Conservation (phyloP, 805 yeast genomes). For the Candida insectalens region DNA sequence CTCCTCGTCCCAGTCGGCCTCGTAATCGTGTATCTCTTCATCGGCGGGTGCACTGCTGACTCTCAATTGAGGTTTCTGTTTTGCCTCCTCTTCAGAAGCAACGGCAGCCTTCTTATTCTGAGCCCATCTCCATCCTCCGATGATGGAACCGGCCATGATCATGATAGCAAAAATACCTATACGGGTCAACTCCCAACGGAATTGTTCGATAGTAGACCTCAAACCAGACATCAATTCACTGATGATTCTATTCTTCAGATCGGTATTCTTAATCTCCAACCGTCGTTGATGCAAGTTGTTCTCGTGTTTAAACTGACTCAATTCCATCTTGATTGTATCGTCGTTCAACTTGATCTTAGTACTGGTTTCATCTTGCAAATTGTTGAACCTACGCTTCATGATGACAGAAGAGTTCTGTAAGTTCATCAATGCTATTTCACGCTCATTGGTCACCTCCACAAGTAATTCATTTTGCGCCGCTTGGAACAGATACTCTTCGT, state of each 20-base stretch:
- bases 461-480: slow-evolving; percentile 85
- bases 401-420: slow-evolving; percentile 57
- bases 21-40: slow-evolving; percentile 42
- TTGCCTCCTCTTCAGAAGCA: slow-evolving; percentile 17
- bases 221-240: slow-evolving; percentile 75
- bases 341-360: slow-evolving; percentile 45
- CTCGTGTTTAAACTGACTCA: slow-evolving; percentile 79
- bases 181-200: slow-evolving; percentile 90
- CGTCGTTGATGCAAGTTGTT: slow-evolving; percentile 67
- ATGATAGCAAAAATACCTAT: slow-evolving; percentile 75
- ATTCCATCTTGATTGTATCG: slow-evolving; percentile 66
- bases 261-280: slow-evolving; percentile 65
- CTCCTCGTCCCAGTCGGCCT: slow-evolving; percentile 44
- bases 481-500: slow-evolving; percentile 80
- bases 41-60: slow-evolving; percentile 43
- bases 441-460: slow-evolving; percentile 63
- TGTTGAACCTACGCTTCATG: slow-evolving; percentile 62
- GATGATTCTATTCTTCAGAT: slow-evolving; percentile 73
- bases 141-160: slow-evolving; percentile 49
- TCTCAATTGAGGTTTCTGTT: slow-evolving; percentile 20
- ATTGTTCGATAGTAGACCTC: slow-evolving; percentile 76
- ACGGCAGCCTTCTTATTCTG: slow-evolving; percentile 19
- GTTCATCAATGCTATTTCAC: slow-evolving; percentile 63
- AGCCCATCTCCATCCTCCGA: slow-evolving; percentile 40
- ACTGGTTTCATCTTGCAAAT: slow-evolving; percentile 70